phyloP scores from a whole-genome alignment of 2,329 filamentous ascomycete genomes.

The Reticulascus tulasneorum region DNA sequence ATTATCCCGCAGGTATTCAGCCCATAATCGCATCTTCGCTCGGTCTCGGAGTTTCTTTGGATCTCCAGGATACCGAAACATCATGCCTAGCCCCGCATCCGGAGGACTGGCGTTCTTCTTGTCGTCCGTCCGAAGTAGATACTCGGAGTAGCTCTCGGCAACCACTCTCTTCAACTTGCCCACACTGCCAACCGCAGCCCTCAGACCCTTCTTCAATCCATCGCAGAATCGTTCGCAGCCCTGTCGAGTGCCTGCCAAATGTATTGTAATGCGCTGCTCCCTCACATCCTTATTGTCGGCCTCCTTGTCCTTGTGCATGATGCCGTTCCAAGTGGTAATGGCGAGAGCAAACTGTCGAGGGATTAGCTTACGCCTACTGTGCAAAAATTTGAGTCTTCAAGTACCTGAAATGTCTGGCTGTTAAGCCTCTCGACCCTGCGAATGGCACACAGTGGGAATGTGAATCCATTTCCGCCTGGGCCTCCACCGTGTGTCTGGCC shows the following conservation, averaged over 20 bases:
- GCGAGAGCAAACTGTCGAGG: slow-evolving; percentile 81
- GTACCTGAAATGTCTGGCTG: slow-evolving; percentile 79
- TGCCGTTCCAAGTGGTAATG: slow-evolving; percentile 89
- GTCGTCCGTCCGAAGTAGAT: slow-evolving; percentile 62
- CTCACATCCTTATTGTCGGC: slow-evolving; percentile 38
- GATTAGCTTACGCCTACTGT: too few relatives aligned
- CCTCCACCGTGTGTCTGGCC: slow-evolving; percentile 91
- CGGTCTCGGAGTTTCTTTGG: slow-evolving; percentile 88
- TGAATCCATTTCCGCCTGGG: slow-evolving; percentile 93
- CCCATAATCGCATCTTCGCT: slow-evolving; percentile 97
- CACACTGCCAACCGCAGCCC: slow-evolving; percentile 83
- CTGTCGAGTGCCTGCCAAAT: slow-evolving; percentile 82
- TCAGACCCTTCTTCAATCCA: slow-evolving; percentile 83
- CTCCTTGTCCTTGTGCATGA: slow-evolving; percentile 45
- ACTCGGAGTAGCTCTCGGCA: slow-evolving; percentile 86
- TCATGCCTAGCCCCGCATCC: slow-evolving; percentile 88
- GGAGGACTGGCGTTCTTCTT: slow-evolving; percentile 64
- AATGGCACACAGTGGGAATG: slow-evolving; percentile 86
- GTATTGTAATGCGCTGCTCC: slow-evolving; percentile 86
- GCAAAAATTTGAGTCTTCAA: slow-evolving; percentile 8
- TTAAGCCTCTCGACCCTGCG: slow-evolving; percentile 88
- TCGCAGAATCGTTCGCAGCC: slow-evolving; percentile 96
- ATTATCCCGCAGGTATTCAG: slow-evolving; percentile 93
- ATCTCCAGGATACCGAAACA: slow-evolving; percentile 94
- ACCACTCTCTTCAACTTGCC: slow-evolving; percentile 78